Percentiles rank a stretch among this genome's conserved stretches.
Conservation (phyloP, 2,329 filamentous ascomycete genomes). For the Calonectria pauciramosa region DNA sequence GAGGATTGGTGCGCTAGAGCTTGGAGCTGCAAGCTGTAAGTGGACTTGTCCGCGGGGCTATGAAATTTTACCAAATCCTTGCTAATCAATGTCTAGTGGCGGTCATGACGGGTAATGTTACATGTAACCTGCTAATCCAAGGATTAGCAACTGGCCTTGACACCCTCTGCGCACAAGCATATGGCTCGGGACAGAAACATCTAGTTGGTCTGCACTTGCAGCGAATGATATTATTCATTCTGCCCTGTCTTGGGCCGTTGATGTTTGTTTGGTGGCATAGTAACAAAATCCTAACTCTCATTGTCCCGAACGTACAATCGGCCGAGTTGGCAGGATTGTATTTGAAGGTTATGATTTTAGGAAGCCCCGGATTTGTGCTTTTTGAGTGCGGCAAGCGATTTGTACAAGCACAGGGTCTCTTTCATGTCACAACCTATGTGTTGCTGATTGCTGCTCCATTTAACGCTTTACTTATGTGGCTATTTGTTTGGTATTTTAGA, state of each 20-base stretch:
- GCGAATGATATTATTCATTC: slow-evolving; percentile 81
- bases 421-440: slow-evolving; percentile 82
- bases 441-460: slow-evolving; percentile 81
- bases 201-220: slow-evolving; percentile 88
- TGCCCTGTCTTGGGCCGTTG: slow-evolving; percentile 78
- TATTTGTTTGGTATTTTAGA: slow-evolving; percentile 79
- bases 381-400: slow-evolving; percentile 87
- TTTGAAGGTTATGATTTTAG: slow-evolving; percentile 77
- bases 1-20: slow-evolving; percentile 75
- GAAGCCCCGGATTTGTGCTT: slow-evolving; percentile 80
- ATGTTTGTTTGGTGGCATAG: slow-evolving; percentile 81
- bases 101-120: slow-evolving; percentile 3
- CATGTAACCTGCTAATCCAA: slow-evolving; percentile 61
- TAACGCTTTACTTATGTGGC: slow-evolving; percentile 82
- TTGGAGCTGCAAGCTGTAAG: slow-evolving; percentile 51
- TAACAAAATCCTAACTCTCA: slow-evolving; percentile 69
- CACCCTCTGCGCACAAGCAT: slow-evolving; percentile 93
- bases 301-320: slow-evolving; percentile 66
- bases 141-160: slow-evolving; percentile 92
- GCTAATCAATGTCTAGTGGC: not conserved
- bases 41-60: not conserved
- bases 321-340: slow-evolving; percentile 81
- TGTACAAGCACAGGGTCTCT: slow-evolving; percentile 85
- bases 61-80: not conserved
- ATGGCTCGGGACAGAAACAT: slow-evolving; percentile 89